Conservation (phyloP, 1,284 basidiomycete genomes). For the Apiotrichum porosum region DNA sequence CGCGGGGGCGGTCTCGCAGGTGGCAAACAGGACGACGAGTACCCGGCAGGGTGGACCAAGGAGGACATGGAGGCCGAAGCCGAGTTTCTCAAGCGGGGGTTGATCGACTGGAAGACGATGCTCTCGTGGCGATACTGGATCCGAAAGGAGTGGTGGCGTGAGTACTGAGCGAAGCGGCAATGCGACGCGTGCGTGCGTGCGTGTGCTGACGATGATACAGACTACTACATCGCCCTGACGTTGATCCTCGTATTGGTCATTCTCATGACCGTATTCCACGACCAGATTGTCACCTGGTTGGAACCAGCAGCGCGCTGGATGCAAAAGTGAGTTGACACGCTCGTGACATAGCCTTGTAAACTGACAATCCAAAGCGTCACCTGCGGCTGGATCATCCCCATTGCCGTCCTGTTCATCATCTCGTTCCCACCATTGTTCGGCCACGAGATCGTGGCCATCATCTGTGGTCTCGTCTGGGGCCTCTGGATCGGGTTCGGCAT, state of each 20-base stretch:
- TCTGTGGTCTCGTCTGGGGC: conserved; percentile 45
- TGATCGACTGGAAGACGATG: conserved; percentile 53
- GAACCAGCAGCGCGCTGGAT: conserved; percentile 62
- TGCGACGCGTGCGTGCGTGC: not conserved
- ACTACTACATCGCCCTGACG: conserved; percentile 51
- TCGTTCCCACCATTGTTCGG: conserved; percentile 48
- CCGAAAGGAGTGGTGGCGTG: conserved; percentile 54
- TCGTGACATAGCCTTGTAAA: too few species aligned
- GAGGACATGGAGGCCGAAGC: conserved; percentile 44
- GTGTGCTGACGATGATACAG: conserved; percentile 47
- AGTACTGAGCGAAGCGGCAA: conserved; percentile 40
- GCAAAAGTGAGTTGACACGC: conserved; percentile 52
- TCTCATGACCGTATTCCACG: conserved; percentile 62
- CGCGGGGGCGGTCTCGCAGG: not conserved
- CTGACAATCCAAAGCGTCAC: conserved; percentile 36
- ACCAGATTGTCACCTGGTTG: conserved; percentile 61
- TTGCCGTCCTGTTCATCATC: conserved; percentile 55
- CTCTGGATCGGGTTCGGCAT: conserved; percentile 47
- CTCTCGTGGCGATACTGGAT: conserved; percentile 54
- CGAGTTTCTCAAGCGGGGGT: conserved; percentile 43
- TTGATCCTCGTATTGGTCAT: conserved; percentile 52
- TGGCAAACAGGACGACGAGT: conserved; percentile 11
- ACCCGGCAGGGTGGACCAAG: conserved; percentile 36
- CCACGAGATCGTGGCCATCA: conserved; percentile 44
- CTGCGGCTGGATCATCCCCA: conserved; percentile 75